Percentiles rank a stretch among this genome's conserved stretches.
Conservation (phyloP, 208 protist species). For the Porcisia deanei region DNA sequence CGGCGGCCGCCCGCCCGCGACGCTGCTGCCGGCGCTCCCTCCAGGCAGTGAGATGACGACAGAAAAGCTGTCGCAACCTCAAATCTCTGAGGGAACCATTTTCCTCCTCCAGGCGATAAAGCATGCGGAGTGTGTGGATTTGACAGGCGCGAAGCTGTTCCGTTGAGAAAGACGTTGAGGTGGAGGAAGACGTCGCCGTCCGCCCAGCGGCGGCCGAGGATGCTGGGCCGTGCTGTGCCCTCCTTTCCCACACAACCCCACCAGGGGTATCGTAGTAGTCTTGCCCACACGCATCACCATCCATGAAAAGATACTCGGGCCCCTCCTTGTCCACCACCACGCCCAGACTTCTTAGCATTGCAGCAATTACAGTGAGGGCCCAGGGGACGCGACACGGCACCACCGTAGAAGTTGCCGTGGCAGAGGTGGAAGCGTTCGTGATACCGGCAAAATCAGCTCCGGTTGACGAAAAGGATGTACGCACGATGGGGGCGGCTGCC, state of each 20-base stretch:
- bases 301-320: not conserved
- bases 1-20: constrained; percentile 21
- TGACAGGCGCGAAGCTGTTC: constrained; percentile 34
- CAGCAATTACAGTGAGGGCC: constrained; percentile 10
- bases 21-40: constrained; percentile 22
- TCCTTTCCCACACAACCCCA: not conserved
- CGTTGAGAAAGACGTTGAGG: constrained; percentile 6
- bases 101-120: constrained; percentile 27
- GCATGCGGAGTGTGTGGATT: constrained; percentile 30
- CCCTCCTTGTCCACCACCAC: constrained; percentile 14
- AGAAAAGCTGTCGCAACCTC: constrained; percentile 29
- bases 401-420: not conserved
- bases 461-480: not conserved
- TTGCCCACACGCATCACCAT: not conserved
- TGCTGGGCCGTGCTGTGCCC: not conserved
- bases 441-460: no score
- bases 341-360: constrained; percentile 19
- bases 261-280: constrained; percentile 16
- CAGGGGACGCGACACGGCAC: constrained; percentile 3
- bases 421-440: no score
- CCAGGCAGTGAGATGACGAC: constrained; percentile 29
- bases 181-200: not conserved
- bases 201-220: not conserved
- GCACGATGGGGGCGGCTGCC: not conserved
- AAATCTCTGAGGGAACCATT: constrained; percentile 37